phyloP scores from a whole-genome alignment of 2,329 filamentous ascomycete species.

The Pseudogymnoascus sp. region DNA sequence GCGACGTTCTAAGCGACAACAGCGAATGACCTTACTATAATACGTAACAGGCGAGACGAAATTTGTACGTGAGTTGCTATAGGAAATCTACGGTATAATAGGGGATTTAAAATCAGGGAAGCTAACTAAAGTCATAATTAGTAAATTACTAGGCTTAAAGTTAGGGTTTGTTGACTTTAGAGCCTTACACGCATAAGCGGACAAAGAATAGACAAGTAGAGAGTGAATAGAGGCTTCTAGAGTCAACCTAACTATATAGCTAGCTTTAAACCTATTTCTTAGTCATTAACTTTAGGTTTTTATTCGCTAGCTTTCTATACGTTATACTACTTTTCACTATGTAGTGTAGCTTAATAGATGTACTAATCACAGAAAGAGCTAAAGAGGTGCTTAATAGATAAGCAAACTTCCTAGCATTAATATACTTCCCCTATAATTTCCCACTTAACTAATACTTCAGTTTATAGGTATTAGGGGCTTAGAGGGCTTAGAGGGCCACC shows the following conservation, averaged over 20 bases:
- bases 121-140: neutral
- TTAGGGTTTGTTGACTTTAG: neutral
- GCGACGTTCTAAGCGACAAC: neutral
- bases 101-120: neutral
- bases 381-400: slow-evolving; percentile 10
- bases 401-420: slow-evolving; percentile 2
- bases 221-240: neutral
- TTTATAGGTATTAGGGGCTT: neutral
- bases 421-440: neutral
- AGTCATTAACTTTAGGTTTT: neutral
- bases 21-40: neutral
- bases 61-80: neutral
- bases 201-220: neutral
- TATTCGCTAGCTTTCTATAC: neutral
- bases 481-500: neutral
- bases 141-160: neutral
- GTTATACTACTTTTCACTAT: neutral
- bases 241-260: neutral
- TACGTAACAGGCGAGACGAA: neutral
- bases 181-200: neutral
- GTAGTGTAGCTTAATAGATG: neutral
- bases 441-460: slow-evolving; percentile 9
- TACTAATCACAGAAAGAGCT: neutral
- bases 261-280: neutral
- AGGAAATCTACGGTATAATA: neutral